Base-by-base conservation (phyloP, 108 stramenopile genomes). In the Hondaea fermentalgiana region DNA sequence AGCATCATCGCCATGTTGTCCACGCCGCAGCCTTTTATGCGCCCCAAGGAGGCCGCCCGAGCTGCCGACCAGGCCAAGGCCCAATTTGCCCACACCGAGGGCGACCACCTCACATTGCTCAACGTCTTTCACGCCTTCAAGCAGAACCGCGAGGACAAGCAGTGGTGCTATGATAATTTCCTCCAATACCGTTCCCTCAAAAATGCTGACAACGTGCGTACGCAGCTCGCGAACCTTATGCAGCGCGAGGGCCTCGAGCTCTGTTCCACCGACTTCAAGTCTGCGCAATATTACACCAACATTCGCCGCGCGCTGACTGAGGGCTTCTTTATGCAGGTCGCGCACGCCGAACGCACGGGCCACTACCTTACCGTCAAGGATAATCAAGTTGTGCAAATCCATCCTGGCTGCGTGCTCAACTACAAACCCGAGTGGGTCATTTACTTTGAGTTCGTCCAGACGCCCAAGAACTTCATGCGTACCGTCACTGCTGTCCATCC, bases 111-210 rank as follows among this genome's bases (percentile, higher is more conserved):
- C 59, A 98, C 98, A 28, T 89, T 99, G 71, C 94, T 99, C 55
- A 97, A 98, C 92, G 98, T 96, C n/a, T 97, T 95, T 88, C 94
- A 96, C 59, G 96, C 96, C 49, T 99, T 98, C 92, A 94, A 96
- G 60, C 96, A 97, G 23, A 87, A 93, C 16, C 93, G 91, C 49
- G 97, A 96, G 3, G 91, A 92, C 72, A 98, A 97, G 89, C 93
- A 98, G 87, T 99, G 98, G 98, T 98, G 97, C 91, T 98, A 96
- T 95, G 96, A 99, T 87, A 99, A 99, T 90, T 99, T 97, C 89
- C 94, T 99, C 91, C 97, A 96, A 90, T 95, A 97, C 87, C 94
- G 90, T 42, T 87, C 90, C 21, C 72, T 90, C 76, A 87, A 90
- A 55, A 60, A 87, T 14, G 91, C 91, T 5, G 89, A 91, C 69